Percentiles rank a stretch among this genome's conserved stretches.
Evolutionary conservation across 352 stramenopile genomes (phyloP).

Genomic region (Stramenopiles sp.): DNA sequence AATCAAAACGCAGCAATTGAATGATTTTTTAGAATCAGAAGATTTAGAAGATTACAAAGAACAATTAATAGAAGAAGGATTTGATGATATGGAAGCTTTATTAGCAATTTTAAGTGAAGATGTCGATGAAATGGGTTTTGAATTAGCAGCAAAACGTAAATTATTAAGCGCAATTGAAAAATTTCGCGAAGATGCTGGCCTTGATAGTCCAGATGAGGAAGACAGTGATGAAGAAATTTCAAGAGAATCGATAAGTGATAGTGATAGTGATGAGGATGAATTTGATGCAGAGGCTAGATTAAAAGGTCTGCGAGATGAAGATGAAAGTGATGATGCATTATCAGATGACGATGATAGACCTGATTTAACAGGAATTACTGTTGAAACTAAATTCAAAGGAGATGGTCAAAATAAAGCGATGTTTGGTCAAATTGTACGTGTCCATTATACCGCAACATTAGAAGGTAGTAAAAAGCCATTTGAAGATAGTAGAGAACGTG

Average conservation of each 20-base stretch:
- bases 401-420: conserved; percentile 12
- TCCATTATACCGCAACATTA: conserved; percentile 16
- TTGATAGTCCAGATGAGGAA: conserved; percentile 10
- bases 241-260: conserved; percentile 6
- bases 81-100: conserved; percentile 19
- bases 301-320: neutral
- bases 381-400: conserved; percentile 15
- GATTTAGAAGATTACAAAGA: conserved; percentile 12
- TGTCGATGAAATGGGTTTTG: conserved; percentile 14
- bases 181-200: conserved; percentile 11
- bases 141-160: neutral
- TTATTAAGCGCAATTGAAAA: conserved; percentile 12
- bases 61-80: conserved; percentile 16
- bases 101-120: conserved; percentile 11
- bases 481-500: conserved; percentile 12
- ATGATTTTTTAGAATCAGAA: conserved; percentile 11
- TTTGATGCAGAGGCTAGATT: neutral
- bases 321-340: neutral
- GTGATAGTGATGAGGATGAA: neutral
- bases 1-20: conserved; percentile 6
- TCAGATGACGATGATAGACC: conserved; percentile 7
- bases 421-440: conserved; percentile 16
- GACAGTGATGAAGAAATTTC: conserved; percentile 12
- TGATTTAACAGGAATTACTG: conserved; percentile 11
- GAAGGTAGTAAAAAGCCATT: conserved; percentile 14